Percentiles rank a stretch among this genome's conserved stretches.
Evolutionary conservation across 768 basidiomycete species (phyloP).

Genomic region (Mycena albidolilacea): DNA sequence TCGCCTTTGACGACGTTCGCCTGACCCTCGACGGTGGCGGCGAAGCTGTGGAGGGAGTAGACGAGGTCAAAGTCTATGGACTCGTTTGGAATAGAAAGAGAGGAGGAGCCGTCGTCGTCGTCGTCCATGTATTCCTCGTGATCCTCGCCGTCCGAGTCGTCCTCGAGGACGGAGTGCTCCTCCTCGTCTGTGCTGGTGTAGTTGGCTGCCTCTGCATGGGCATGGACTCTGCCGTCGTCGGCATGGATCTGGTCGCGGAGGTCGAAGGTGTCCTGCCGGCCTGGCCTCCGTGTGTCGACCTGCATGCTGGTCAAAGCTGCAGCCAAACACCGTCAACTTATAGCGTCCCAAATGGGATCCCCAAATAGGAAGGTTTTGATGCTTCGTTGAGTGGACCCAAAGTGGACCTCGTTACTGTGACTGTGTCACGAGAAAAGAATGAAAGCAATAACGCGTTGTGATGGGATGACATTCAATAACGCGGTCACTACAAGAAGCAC

Average conservation of each 20-base stretch:
- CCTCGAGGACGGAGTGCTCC: slow-evolving; percentile 89
- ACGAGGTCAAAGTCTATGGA: slow-evolving; percentile 95
- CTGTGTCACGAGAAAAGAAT: too few relatives aligned
- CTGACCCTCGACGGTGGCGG: slow-evolving; percentile 98
- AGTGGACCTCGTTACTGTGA: too few relatives aligned
- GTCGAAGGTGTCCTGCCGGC: slow-evolving; percentile 77
- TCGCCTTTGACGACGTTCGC: slow-evolving; percentile 99
- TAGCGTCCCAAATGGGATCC: too few relatives aligned
- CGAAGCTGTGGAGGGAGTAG: slow-evolving; percentile 95
- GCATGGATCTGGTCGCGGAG: slow-evolving; percentile 75
- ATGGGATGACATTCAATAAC: too few relatives aligned
- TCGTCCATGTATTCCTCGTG: slow-evolving; percentile 80
- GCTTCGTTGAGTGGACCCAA: too few relatives aligned
- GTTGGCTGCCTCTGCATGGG: slow-evolving; percentile 60
- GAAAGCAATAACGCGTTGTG: too few relatives aligned
- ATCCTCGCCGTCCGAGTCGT: slow-evolving; percentile 85
- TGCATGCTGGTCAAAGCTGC: slow-evolving; percentile 15
- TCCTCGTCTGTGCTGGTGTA: slow-evolving; percentile 68
- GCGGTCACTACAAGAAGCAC: too few relatives aligned
- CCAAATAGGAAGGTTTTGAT: too few relatives aligned
- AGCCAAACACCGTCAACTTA: not conserved
- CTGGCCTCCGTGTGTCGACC: slow-evolving; percentile 30
- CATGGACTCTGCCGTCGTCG: slow-evolving; percentile 63
- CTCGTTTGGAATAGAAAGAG: slow-evolving; percentile 90
- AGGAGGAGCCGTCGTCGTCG: slow-evolving; percentile 85